Base-by-base conservation (phyloP, 129 eudicot genomes). In the Silybum marianum region DNA sequence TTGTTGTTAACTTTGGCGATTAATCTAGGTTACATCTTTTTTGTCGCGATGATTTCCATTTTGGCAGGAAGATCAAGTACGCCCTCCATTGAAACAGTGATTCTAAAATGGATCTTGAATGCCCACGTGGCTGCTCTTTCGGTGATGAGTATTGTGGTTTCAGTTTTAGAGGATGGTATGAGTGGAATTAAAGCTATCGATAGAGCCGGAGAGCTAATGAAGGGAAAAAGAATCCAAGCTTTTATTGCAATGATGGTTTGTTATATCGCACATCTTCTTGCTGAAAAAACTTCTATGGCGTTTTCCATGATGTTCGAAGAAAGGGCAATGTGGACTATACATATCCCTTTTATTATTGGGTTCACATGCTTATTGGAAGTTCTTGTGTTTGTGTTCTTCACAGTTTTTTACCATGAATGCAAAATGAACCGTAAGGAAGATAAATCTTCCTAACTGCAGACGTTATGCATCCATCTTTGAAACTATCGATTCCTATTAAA, bases 101-200 rank as follows among this genome's bases (percentile, higher is more conserved):
- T 42, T 5, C 9, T 75, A 38, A 36, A 48, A 58, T 71, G 76
- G 76, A 58, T 24, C 28, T 73, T 66, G 8, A 22, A 28, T 74
- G 28, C 69, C n/a, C 28, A 83, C 40, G 11, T 76, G 48, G 74
- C 58, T 73, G 74, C 44, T 46, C 58, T 80, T 71, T 80, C 80
- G 85, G 67, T 46, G 51, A 39, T 83, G 79, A 80, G 78, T 67
- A 9, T 86, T 13, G 89, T 82, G 68, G 81, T 81, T 77, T 46
- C 83, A 7, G 83, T 85, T 24, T 1, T 85, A 21, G 88, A 81
- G 36, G 44, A 74, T 26, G 38, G 78, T 42, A 48, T 75, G 12
- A 48, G 83, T 81, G 88, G 88, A 21, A 66, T 74, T 42, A 78
- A 78, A 38, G 84, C 89, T 28, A 78, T 86, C 19, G 63, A 28